Conservation (phyloP, 257 asterid species). For the Orobanche coerulescens region DNA sequence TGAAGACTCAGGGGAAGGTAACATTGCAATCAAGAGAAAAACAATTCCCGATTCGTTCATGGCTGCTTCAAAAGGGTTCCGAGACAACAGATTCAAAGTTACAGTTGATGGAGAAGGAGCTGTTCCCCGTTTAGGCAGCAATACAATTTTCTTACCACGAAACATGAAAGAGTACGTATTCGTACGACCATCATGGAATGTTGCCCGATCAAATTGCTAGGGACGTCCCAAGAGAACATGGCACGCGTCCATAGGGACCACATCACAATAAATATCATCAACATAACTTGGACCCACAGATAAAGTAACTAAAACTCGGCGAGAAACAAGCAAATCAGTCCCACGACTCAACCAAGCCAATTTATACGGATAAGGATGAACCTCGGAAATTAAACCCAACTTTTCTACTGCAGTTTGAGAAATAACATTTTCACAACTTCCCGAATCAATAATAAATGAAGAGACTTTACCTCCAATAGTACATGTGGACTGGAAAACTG, state of each 20-base stretch:
- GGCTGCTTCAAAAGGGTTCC: not conserved
- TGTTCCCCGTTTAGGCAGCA: not conserved
- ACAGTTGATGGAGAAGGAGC: not conserved
- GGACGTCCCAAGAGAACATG: not conserved
- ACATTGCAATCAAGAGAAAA: no score
- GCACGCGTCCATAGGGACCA: conserved; percentile 11
- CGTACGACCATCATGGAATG: not conserved
- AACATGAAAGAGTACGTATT: not conserved
- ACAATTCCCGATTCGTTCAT: not conserved
- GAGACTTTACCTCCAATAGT: not conserved
- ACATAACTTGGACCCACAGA: not conserved
- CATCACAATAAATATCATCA: not conserved
- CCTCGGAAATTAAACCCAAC: not conserved
- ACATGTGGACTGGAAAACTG: not conserved
- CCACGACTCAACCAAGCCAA: not conserved
- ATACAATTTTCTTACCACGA: not conserved
- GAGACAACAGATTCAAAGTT: not conserved
- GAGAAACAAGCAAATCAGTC: not conserved
- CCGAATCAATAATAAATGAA: not conserved
- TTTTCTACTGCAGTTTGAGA: not conserved
- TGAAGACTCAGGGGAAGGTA: no score
- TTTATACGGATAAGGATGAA: not conserved
- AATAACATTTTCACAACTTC: not conserved
- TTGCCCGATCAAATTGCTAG: not conserved
- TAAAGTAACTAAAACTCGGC: not conserved